Base-by-base conservation (phyloP, 2,329 filamentous ascomycete species). In the Aquanectria penicillioides region DNA sequence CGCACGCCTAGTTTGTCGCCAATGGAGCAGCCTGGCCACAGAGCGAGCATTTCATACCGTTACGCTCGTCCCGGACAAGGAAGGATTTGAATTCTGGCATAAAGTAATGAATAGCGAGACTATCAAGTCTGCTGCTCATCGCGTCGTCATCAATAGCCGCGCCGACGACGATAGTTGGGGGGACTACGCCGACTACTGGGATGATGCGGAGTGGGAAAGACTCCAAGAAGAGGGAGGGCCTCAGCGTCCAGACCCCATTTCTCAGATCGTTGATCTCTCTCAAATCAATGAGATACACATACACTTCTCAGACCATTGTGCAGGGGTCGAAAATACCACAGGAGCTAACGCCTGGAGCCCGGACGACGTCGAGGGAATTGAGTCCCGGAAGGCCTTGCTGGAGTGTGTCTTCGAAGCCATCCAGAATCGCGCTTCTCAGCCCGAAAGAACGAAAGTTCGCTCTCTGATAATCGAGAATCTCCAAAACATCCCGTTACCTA, bases 381-480 rank as follows among this genome's bases (percentile, higher is more conserved):
- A 29, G 13, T 4, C 12, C 9, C 23, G 40, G 9, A 11, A 44
- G 23, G 5, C 18, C 5, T 12, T 13, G 2, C 15, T 46, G 28
- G 17, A 34, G 28, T 3, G 18, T 3, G 18, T 47, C 2, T 47
- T 47, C 12, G 5, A 34, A 9, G 43, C 18, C 5, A n/a, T 47
- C 6, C 12, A 15, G 7, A 12, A 33, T 13, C 17, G 43, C 1
- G 13, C 18, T 12, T 5, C 6, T 18, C 15, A 7, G 11, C 12
- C 28, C 8, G 18, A 22, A 3, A 26, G 9, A 10, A 17, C 20
- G 37, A 11, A 31, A 2, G 51, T 72, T 3, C 41, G 33, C 1
- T 55, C 62, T 9, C 28, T 72, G 10, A 36, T 37, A 0, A 13
- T 70, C 29, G 20, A 53, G 12, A 55, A 61, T n/a, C 34, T 71